phyloP scores from a whole-genome alignment of 495 filamentous ascomycete species.

The Penicillium turbatum region DNA sequence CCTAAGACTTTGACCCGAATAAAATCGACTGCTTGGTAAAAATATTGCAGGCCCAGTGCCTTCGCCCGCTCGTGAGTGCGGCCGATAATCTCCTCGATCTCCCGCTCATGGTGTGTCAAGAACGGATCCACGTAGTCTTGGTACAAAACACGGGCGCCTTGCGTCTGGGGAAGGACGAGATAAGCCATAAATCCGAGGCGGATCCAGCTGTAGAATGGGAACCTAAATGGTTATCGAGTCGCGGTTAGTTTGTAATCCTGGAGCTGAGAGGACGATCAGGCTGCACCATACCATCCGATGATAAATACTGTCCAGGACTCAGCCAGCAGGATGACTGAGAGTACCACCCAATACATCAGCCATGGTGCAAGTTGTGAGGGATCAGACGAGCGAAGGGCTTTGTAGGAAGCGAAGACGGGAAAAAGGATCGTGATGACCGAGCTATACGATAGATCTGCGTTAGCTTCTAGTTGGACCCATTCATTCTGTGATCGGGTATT shows the following conservation, averaged over 20 bases:
- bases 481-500: not conserved
- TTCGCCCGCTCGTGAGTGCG: conserved; percentile 74
- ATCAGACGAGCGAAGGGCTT: conserved; percentile 89
- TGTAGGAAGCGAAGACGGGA: conserved; percentile 96
- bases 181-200: conserved; percentile 86
- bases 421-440: conserved; percentile 89
- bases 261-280: not conserved
- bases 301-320: conserved; percentile 87
- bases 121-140: conserved; percentile 81
- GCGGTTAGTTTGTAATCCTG: not conserved
- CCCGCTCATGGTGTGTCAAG: conserved; percentile 76
- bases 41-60: conserved; percentile 71
- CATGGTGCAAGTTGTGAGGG: conserved; percentile 92
- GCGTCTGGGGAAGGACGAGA: conserved; percentile 94
- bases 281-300: conserved; percentile 61
- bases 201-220: conserved; percentile 93
- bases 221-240: conserved; percentile 40
- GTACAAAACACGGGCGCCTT: conserved; percentile 84
- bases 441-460: conserved; percentile 24
- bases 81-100: conserved; percentile 88
- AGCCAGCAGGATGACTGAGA: conserved; percentile 73
- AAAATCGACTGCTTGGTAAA: conserved; percentile 73
- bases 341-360: conserved; percentile 98
- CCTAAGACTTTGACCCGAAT: conserved; percentile 70
- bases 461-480: conserved; percentile 7